Evolutionary conservation across 345 rosid genomes (phyloP), one percentile per base, ranked within the genome.

Genomic region (Euphorbia tirucalli): DNA sequence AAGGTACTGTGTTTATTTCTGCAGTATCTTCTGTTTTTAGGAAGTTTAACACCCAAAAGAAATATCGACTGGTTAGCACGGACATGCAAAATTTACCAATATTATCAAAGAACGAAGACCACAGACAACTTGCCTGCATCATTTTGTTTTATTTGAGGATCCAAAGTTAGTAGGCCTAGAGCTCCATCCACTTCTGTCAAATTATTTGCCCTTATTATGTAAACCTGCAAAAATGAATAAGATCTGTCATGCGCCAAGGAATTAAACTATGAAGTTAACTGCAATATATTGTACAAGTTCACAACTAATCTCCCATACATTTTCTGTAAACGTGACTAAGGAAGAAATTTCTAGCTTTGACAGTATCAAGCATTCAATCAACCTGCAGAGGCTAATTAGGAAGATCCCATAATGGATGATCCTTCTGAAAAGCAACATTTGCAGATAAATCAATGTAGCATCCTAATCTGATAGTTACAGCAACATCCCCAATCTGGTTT

Each of bases 151-250:
- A 77, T 65, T 54, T 75, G 83, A 61, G 93, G 82, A 78, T 87
- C 93, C 83, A 89, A 79, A 84, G 83, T 85, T 35, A 89, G 86
- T 31, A 87, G 89, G 74, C 90, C 87, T 70, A 87, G 80, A 62
- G 89, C 91, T 44, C 93, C 91, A 68, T 89, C 91, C 48, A 89
- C 82, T 71, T 89, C 93, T 27, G 81, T 75, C 49, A 84, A 81
- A 74, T 87, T 87, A 69, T 84, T 79, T 18, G 87, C 85, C 78
- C 85, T 89, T 80, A 87, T 78, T 66, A 87, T 77, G 78, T 85
- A 86, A 35, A 86, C 85, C 93, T 88, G 75, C 80, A 78, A 65
- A 70, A 32, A 64, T 39, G 41, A 75, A 43, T 61, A 43, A 57
- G 50, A 49, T 4, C 58, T 41, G 7, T 66, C 48, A 76, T 25